phyloP scores from a whole-genome alignment of 768 basidiomycete genomes.

The Steccherinum ochraceum region DNA sequence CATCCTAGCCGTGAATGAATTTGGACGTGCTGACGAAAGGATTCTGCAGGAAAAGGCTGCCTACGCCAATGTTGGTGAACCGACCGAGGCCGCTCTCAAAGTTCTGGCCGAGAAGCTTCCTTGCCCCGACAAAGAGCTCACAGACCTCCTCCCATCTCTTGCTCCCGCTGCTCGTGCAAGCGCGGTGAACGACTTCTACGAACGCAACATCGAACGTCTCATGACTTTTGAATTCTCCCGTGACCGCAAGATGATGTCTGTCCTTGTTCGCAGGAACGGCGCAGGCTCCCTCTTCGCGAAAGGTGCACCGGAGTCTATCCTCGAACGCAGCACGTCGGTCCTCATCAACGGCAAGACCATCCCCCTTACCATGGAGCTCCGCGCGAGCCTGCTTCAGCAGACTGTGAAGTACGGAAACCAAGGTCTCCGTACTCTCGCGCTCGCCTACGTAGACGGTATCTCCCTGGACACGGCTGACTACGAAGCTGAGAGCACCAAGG shows the following conservation, averaged over 20 bases:
- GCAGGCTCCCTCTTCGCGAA: slow-evolving; percentile 85
- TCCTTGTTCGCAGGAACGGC: slow-evolving; percentile 68
- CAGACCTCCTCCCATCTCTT: slow-evolving; percentile 51
- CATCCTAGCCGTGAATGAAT: background rate
- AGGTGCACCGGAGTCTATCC: slow-evolving; percentile 92
- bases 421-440: slow-evolving; percentile 86
- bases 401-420: slow-evolving; percentile 69
- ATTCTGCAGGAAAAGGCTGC: slow-evolving; percentile 60
- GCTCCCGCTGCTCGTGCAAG: slow-evolving; percentile 60
- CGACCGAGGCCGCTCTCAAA: slow-evolving; percentile 94
- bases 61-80: slow-evolving; percentile 88
- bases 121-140: slow-evolving; percentile 52
- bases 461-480: slow-evolving; percentile 80
- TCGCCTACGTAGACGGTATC: slow-evolving; percentile 77
- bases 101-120: slow-evolving; percentile 94
- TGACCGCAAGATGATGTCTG: slow-evolving; percentile 99
- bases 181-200: slow-evolving; percentile 82
- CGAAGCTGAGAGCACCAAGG: slow-evolving; percentile 66
- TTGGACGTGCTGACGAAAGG: slow-evolving; percentile 4
- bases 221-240: slow-evolving; percentile 97
- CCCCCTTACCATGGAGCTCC: slow-evolving; percentile 59
- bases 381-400: slow-evolving; percentile 52
- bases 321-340: slow-evolving; percentile 80
- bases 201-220: slow-evolving; percentile 66
- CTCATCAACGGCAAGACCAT: slow-evolving; percentile 57